Percentiles rank a stretch among this genome's conserved stretches.
phyloP scores from a whole-genome alignment of 352 stramenopile genomes.

The Phytophthora foliorum region DNA sequence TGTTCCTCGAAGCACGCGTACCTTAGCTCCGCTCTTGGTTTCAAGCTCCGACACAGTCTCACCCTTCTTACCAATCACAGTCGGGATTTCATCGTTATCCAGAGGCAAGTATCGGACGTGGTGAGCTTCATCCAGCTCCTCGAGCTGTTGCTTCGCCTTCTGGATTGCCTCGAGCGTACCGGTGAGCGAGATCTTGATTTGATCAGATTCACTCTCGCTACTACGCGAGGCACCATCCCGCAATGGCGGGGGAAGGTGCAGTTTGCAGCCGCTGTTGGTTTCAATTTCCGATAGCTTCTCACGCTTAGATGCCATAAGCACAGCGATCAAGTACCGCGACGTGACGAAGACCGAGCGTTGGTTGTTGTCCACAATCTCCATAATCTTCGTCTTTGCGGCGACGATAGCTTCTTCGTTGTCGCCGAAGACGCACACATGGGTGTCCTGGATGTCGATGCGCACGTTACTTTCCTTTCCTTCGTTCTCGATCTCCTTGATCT shows the following conservation, averaged over 20 bases:
- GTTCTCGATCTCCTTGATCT: slow-evolving; percentile 81
- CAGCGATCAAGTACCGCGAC: slow-evolving; percentile 63
- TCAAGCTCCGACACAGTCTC: slow-evolving; percentile 81
- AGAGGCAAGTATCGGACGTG: slow-evolving; percentile 76
- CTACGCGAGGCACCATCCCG: slow-evolving; percentile 26
- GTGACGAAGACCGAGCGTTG: slow-evolving; percentile 76
- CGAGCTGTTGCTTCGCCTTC: slow-evolving; percentile 66
- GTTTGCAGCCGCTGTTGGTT: slow-evolving; percentile 58
- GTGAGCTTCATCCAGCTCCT: slow-evolving; percentile 68
- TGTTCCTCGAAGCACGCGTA: slow-evolving; percentile 62
- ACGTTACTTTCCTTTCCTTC: slow-evolving; percentile 58
- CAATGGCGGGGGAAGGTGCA: slow-evolving; percentile 57
- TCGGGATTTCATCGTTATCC: slow-evolving; percentile 81
- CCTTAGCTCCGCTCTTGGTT: slow-evolving; percentile 64
- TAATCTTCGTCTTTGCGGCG: slow-evolving; percentile 55
- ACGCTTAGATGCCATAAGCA: slow-evolving; percentile 81
- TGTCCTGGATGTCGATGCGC: slow-evolving; percentile 75
- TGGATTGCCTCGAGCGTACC: slow-evolving; percentile 69
- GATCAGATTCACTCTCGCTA: slow-evolving; percentile 43
- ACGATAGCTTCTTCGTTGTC: slow-evolving; percentile 61
- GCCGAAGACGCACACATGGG: slow-evolving; percentile 73
- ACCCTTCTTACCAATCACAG: slow-evolving; percentile 83
- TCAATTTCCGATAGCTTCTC: slow-evolving; percentile 82
- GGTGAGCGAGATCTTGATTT: slow-evolving; percentile 76
- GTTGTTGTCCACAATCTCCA: slow-evolving; percentile 80